Evolutionary conservation across 441 rosid species (phyloP), one percentile per base, ranked within the genome.

Genomic region (Francoa sonchifolia): DNA sequence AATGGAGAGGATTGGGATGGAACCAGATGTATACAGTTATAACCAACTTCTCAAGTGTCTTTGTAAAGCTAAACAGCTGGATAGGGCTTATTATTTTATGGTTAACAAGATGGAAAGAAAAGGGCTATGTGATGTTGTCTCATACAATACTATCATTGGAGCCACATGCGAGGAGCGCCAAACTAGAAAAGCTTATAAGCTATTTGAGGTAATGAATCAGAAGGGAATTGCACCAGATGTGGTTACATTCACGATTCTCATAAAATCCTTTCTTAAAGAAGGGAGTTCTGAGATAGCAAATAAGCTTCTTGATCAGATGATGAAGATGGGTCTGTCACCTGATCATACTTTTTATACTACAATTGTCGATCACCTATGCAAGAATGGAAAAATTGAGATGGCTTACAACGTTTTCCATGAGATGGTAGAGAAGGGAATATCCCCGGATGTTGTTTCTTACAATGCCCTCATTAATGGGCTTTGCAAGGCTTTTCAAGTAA

Each of bases 391-490:
- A 67, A 59, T 79, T 22, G 83, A 47, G 60, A 68, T 56, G 53
- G 98, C 89, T 19, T 68, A 59, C 37, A 33, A 61, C 22, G 42
- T 69, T 52, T 82, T 90, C 46, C 29, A n/a, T 44, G 87, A 85
- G 44, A 90, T 82, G 96, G 52, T 76, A 55, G 69, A 63, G 66
- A 79, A 70, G 33, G 81, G 84, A 50, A 65, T 82, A 40, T 28
- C 44, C 22, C 96, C 98, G 3, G 96, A 85, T 54, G 78, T 64
- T 33, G 57, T 82, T 59, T 71, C 89, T 15, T 82, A 68, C 57
- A 90, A 85, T 59, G 74, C 93, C 47, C 75, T 90, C 45, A 79
- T 90, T 35, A 64, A 75, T 49, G 83, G 87, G 40, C 69, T 79
- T 41, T 85, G 96, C 73, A 79, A 66, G 62, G 59, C 76, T 47